Evolutionary conservation across 1,284 basidiomycete species (phyloP).

Genomic region (Irpex sp.): DNA sequence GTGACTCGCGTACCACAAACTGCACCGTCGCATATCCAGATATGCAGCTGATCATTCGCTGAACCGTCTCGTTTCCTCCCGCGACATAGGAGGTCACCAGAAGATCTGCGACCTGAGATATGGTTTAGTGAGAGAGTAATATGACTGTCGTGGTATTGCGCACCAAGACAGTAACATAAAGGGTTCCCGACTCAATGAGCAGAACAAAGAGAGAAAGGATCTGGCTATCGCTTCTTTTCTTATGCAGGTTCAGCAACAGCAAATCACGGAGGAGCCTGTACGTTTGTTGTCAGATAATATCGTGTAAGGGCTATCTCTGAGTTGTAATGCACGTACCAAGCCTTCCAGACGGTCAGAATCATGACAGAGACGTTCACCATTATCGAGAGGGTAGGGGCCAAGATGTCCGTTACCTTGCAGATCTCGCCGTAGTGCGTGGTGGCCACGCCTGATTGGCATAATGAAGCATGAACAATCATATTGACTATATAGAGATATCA

Average conservation of each 20-base stretch:
- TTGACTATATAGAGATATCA: slow-evolving; percentile 4
- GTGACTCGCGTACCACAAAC: slow-evolving; percentile 8
- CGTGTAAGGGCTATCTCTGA: not conserved
- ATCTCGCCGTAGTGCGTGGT: slow-evolving; percentile 12
- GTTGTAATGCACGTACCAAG: slow-evolving; percentile 8
- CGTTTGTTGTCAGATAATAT: not conserved
- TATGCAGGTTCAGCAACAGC: not conserved
- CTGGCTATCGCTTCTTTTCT: slow-evolving; percentile 5
- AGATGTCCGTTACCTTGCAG: slow-evolving; percentile 11
- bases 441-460: slow-evolving; percentile 11
- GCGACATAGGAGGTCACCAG: slow-evolving; percentile 11
- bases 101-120: slow-evolving; percentile 8
- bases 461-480: slow-evolving; percentile 9
- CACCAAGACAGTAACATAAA: slow-evolving; percentile 13
- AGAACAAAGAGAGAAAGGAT: slow-evolving; percentile 12
- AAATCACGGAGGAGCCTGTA: slow-evolving; percentile 8
- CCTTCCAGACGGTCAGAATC: slow-evolving; percentile 10
- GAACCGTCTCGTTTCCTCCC: slow-evolving; percentile 9
- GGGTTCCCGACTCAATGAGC: slow-evolving; percentile 12
- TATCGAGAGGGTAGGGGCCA: slow-evolving; percentile 10
- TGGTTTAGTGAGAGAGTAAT: not conserved
- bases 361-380: slow-evolving; percentile 14
- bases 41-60: slow-evolving; percentile 13
- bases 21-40: slow-evolving; percentile 13
- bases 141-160: not conserved